Evolutionary conservation across 2,329 filamentous ascomycete species (phyloP).

Genomic region (Colletotrichum eremochloae): DNA sequence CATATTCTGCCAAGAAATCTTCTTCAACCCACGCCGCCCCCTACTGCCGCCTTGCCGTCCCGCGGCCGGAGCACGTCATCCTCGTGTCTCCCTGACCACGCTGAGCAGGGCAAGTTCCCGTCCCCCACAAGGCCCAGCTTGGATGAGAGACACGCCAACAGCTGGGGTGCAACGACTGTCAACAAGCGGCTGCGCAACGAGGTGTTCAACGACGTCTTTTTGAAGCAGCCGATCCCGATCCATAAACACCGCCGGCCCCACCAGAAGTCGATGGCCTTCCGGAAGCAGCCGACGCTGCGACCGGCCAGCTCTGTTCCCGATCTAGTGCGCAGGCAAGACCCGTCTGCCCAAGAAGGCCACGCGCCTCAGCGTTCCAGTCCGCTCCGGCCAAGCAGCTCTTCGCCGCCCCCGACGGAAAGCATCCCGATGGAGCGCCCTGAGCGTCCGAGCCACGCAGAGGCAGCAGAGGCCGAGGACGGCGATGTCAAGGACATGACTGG

Average conservation of each 20-base stretch:
- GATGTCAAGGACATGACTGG: conserved; percentile 69
- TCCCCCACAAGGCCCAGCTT: conserved; percentile 57
- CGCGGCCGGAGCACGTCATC: conserved; percentile 55
- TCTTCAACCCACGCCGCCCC: conserved; percentile 70
- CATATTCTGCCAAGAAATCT: conserved; percentile 92
- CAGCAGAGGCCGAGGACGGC: conserved; percentile 49
- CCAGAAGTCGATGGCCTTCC: conserved; percentile 72
- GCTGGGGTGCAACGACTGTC: conserved; percentile 92
- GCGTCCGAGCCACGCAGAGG: conserved; percentile 7
- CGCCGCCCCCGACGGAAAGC: conserved; percentile 25
- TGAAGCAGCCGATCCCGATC: conserved; percentile 84
- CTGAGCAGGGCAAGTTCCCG: conserved; percentile 20
- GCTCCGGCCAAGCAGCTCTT: conserved; percentile 32
- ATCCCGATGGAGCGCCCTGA: conserved; percentile 32
- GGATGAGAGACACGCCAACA: conserved; percentile 70
- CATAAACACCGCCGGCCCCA: conserved; percentile 81
- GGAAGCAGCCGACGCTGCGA: conserved; percentile 59
- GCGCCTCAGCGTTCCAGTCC: conserved; percentile 37
- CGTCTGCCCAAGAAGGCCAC: conserved; percentile 28
- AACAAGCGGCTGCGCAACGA: conserved; percentile 91
- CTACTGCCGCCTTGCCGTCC: conserved; percentile 44
- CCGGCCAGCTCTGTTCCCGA: conserved; percentile 61
- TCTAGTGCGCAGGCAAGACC: conserved; percentile 46
- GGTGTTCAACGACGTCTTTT: conserved; percentile 92
- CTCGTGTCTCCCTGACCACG: conserved; percentile 44